phyloP scores from a whole-genome alignment of 2,329 filamentous ascomycete species.

The Golovinomyces cichoracearum region DNA sequence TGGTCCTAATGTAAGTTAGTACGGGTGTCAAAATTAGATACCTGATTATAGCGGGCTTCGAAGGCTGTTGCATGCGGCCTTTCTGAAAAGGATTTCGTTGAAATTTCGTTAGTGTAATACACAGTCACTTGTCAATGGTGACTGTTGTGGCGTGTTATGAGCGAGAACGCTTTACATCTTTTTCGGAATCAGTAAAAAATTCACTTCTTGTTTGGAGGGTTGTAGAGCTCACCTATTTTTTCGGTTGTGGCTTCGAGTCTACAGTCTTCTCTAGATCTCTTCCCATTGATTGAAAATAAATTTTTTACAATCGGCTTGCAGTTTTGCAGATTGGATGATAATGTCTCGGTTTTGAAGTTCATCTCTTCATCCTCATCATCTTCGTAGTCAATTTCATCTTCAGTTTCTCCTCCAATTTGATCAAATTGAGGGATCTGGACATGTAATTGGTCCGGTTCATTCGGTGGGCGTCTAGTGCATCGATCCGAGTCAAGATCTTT shows the following conservation, averaged over 20 bases:
- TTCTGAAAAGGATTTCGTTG: neutral
- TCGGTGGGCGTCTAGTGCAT: neutral
- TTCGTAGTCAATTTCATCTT: constrained; percentile 1
- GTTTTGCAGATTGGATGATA: neutral
- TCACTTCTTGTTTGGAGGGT: neutral
- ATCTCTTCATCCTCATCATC: neutral
- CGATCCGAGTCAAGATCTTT: neutral
- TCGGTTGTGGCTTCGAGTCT: constrained; percentile 7
- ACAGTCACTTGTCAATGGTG: neutral
- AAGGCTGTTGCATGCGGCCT: neutral
- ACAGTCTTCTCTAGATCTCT: constrained; percentile 11
- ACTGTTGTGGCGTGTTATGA: constrained; percentile 7
- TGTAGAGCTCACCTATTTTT: constrained; percentile 9
- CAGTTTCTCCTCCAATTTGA: neutral
- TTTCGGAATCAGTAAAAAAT: constrained; percentile 5
- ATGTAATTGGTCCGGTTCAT: neutral
- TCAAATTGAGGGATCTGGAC: neutral
- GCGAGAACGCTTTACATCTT: constrained; percentile 14
- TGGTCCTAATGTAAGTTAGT: neutral
- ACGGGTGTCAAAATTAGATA: neutral
- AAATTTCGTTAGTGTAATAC: neutral
- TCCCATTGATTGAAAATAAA: constrained; percentile 7
- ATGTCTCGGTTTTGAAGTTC: neutral
- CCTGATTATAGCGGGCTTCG: neutral
- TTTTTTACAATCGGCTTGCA: neutral